Base-by-base conservation (phyloP, 768 basidiomycete genomes). In the Naganishia randhawae region DNA sequence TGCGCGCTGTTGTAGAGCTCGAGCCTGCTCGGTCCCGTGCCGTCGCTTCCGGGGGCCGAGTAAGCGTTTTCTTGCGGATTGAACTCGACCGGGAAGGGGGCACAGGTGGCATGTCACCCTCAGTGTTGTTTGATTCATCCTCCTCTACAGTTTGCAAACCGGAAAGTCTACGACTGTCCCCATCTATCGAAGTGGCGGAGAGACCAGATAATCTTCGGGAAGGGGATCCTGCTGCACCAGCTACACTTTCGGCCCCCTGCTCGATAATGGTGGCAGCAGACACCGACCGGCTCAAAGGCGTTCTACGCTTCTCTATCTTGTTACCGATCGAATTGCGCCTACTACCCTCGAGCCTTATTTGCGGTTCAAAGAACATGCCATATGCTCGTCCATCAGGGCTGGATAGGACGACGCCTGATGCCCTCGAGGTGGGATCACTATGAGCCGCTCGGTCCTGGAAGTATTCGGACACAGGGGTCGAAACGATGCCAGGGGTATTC, bases 341-440 rank as follows among this genome's bases (percentile, higher is more conserved):
- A 14, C 57, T 42, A 39, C 57, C 27, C 27, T 61, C 57, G 22
- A 61, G 57, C 57, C 57, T 25, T 8, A 61, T 39, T 19, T 61
- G 63, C 1, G 94, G 95, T 70, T 93, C 89, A 80, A 98, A 99
- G 82, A 93, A 91, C 67, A 99, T 94, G 13, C 93, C 95, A n/a
- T 91, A 85, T 2, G 92, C 90, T 72, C 92, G 87, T 0, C 95
- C 95, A 77, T 95, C 92, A 1, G 92, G 91, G 74, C 88, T 91
- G 5, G 57, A 61, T 42, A 61, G 29, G 31, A 61, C 57, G 37
- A 61, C 33, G 8, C 57, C 57, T 22, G 57, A 61, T 42, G 57
- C 57, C 37, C 57, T 61, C 39, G 57, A 61, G 17, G 27, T 61
- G 5, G 54, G 31, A 29, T 61, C 57, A 25, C 57, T 41, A 6